Base-by-base conservation (phyloP, 73 alveolate genomes). In the Symbiodinium pilosum region DNA sequence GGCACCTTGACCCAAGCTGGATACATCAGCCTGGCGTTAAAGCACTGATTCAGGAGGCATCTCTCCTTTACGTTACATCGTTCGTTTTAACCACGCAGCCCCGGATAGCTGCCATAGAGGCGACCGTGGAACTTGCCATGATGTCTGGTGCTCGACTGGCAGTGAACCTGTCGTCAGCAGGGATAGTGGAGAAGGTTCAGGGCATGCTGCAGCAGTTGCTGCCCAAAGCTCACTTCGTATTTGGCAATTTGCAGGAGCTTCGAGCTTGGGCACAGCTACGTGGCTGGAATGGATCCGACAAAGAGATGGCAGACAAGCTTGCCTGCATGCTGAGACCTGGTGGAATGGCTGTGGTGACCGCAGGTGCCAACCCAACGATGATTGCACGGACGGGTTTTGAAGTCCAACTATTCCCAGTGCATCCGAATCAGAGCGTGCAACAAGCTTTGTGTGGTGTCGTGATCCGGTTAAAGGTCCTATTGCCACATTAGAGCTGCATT, bases 51-150 rank as follows among this genome's bases (percentile, higher is more conserved):
- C 40, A 56, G 34, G 94, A 87, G 94, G 94, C 94, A 14, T 52
- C 85, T 43, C 42, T 87, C 86, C 43, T 87, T 24, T 87, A 87
- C 84, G 56, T 87, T 64, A 87, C 94, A 28, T 87, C 94, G 30
- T 87, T 87, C 42, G 94, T 87, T 38, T 85, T 87, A 12, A 87
- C 94, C n/a, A 54, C 94, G 28, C 94, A 87, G 56, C 94, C 94
- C 41, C 94, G 94, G 30, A 54, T 87, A 7, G 94, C 94, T 2
- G 86, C 94, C 39, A 85, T 83, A 16, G 86, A 87, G 56, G 85
- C 84, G 26, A 40, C 56, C 59, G 56, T 68, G 40, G 69, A 87
- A 34, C 52, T n/a, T 56, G 94, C 85, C n/a, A 24, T 87, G 43
- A 21, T 24, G 69, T 28, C 24, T 2, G 85, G 94, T 39, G 85